Evolutionary conservation across 768 basidiomycete species (phyloP).

Genomic region (Lentinula sp.): DNA sequence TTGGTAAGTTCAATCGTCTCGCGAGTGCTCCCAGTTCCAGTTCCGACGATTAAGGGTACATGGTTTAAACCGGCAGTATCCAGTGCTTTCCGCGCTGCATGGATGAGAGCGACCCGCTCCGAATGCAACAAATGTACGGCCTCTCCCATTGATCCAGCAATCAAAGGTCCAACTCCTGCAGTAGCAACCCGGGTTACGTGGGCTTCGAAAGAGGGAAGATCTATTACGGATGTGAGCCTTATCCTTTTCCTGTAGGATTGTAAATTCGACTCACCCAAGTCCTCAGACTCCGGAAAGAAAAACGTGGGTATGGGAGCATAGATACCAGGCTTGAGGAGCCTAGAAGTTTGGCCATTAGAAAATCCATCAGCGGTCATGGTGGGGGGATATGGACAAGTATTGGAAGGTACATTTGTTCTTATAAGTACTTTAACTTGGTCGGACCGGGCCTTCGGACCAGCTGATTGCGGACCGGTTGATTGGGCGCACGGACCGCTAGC

Average conservation of each 20-base stretch:
- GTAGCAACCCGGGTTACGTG: conserved; percentile 62
- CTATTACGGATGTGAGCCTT: conserved; percentile 24
- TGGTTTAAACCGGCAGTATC: conserved; percentile 54
- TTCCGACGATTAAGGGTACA: conserved; percentile 75
- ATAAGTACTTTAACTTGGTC: background rate
- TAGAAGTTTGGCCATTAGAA: conserved; percentile 21
- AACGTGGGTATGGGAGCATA: conserved; percentile 87
- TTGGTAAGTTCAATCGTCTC: conserved; percentile 72
- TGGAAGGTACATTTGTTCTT: background rate
- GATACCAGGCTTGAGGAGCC: conserved; percentile 68
- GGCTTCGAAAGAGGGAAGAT: conserved; percentile 60
- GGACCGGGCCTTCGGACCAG: background rate
- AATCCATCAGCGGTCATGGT: conserved; percentile 35
- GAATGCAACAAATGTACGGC: conserved; percentile 65
- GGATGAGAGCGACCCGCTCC: conserved; percentile 64
- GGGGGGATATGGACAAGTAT: background rate
- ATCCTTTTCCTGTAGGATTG: conserved; percentile 4
- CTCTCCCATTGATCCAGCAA: conserved; percentile 84
- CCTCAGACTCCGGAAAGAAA: conserved; percentile 69
- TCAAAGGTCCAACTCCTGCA: conserved; percentile 65
- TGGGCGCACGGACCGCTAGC: background rate
- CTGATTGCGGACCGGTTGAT: background rate
- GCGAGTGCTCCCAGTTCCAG: conserved; percentile 77
- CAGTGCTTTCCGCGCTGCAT: conserved; percentile 61
- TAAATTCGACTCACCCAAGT: conserved; percentile 57